Percentiles rank a stretch among this genome's conserved stretches.
Evolutionary conservation across 345 rosid genomes (phyloP).

Genomic region (Syzygium aromaticum): DNA sequence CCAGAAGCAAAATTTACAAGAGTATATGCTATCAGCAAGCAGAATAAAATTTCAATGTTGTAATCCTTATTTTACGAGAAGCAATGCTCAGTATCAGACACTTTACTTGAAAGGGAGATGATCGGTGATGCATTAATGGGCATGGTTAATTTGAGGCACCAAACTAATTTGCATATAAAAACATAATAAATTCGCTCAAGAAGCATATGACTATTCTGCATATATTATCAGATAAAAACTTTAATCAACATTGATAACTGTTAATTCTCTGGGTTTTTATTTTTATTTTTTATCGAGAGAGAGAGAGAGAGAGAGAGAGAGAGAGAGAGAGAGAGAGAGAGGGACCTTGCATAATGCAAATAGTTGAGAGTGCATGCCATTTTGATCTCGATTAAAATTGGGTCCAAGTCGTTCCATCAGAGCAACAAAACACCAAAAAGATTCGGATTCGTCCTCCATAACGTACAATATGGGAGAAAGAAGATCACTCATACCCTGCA

Average conservation of each 20-base stretch:
- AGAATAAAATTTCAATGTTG: neutral
- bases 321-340: neutral
- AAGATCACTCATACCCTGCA: constrained; percentile 95
- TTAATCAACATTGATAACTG: neutral
- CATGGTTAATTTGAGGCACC: neutral
- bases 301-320: neutral
- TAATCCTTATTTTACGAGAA: neutral
- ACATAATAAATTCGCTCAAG: neutral
- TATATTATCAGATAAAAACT: neutral
- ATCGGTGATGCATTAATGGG: neutral
- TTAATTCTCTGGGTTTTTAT: neutral
- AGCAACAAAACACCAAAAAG: constrained; percentile 97
- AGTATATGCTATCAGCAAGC: neutral
- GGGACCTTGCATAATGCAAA: constrained; percentile 93
- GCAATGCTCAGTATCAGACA: neutral
- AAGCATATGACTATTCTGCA: neutral
- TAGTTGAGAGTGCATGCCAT: constrained; percentile 97
- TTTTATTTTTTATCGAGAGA: constrained; percentile 6
- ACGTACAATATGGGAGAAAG: constrained; percentile 88
- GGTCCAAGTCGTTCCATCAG: constrained; percentile 98
- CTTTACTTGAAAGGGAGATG: neutral
- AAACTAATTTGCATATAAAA: neutral
- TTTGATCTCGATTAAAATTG: constrained; percentile 95
- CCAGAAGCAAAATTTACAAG: neutral
- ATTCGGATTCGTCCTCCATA: constrained; percentile 77